Percentiles rank a stretch among this genome's conserved stretches.
Conservation (phyloP, 1,139 yeast genomes). For the Zygosaccharomyces sapae region DNA sequence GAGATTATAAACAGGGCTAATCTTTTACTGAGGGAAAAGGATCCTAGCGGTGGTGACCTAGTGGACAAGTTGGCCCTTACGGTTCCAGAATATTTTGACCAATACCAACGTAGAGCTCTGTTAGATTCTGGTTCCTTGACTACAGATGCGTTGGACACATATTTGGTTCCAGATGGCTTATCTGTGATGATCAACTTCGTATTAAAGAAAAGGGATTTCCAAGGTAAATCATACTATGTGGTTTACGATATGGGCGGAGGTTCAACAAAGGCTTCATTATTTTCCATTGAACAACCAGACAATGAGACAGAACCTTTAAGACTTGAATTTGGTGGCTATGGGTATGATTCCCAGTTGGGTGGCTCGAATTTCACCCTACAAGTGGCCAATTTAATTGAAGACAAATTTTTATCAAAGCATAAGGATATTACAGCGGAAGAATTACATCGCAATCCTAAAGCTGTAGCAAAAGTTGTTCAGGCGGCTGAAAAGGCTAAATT, state of each 20-base stretch:
- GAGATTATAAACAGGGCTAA: constrained; percentile 66
- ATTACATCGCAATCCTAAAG: constrained; percentile 50
- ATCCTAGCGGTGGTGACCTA: constrained; percentile 52
- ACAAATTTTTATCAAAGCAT: constrained; percentile 48
- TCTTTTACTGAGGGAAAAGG: constrained; percentile 42
- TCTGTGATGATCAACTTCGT: constrained; percentile 83
- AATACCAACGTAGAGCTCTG: constrained; percentile 65
- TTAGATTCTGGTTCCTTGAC: constrained; percentile 54
- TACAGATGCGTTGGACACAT: constrained; percentile 46
- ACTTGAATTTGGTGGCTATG: constrained; percentile 68
- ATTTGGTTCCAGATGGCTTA: constrained; percentile 81
- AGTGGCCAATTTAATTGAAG: constrained; percentile 55
- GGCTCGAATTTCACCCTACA: constrained; percentile 70
- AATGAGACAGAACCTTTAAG: constrained; percentile 40
- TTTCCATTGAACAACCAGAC: constrained; percentile 52
- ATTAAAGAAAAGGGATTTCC: constrained; percentile 36
- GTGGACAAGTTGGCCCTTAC: constrained; percentile 49
- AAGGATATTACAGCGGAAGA: constrained; percentile 38
- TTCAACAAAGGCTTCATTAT: constrained; percentile 78
- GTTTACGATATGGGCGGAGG: constrained; percentile 94
- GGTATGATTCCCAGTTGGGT: constrained; percentile 62
- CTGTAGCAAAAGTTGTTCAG: constrained; percentile 66
- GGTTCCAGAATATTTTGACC: constrained; percentile 68
- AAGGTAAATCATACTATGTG: constrained; percentile 55
- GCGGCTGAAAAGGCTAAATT: constrained; percentile 85